phyloP scores from a whole-genome alignment of 495 filamentous ascomycete genomes.

The Penicillium dipodomyicola region DNA sequence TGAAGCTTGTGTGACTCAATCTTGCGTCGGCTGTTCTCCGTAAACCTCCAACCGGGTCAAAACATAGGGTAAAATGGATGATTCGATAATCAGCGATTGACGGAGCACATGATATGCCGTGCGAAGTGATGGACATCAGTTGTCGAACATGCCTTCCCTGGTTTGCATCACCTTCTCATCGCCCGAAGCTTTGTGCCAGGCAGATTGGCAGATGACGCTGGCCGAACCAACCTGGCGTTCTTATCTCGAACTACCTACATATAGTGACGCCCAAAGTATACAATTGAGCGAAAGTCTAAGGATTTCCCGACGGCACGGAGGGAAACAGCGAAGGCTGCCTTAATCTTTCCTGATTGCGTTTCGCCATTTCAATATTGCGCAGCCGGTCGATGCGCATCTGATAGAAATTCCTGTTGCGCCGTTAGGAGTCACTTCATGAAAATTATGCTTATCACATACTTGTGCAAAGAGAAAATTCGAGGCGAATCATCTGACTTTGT shows the following conservation, averaged over 20 bases:
- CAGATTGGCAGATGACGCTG: not conserved
- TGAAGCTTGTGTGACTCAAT: conserved; percentile 2
- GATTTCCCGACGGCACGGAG: conserved; percentile 69
- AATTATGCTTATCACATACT: conserved; percentile 48
- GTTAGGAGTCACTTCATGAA: conserved; percentile 6
- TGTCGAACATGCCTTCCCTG: too few species aligned
- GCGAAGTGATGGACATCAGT: not conserved
- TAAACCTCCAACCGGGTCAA: not conserved
- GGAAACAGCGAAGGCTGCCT: conserved; percentile 78
- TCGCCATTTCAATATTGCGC: conserved; percentile 74
- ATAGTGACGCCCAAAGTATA: not conserved
- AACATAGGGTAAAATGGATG: not conserved
- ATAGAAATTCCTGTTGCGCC: conserved; percentile 67
- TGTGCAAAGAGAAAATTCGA: conserved; percentile 81
- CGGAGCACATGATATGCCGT: not conserved
- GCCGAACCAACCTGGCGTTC: not conserved
- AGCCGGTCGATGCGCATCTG: conserved; percentile 78
- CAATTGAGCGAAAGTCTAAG: conserved; percentile 28
- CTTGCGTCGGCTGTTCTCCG: conserved; percentile 3
- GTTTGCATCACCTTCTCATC: not conserved
- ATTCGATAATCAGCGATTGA: not conserved
- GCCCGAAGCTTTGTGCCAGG: too few species aligned
- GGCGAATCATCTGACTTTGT: conserved; percentile 50
- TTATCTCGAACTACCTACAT: not conserved
- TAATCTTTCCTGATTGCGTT: conserved; percentile 76